phyloP scores from a whole-genome alignment of 768 basidiomycete genomes.

The Piloderma croceum region DNA sequence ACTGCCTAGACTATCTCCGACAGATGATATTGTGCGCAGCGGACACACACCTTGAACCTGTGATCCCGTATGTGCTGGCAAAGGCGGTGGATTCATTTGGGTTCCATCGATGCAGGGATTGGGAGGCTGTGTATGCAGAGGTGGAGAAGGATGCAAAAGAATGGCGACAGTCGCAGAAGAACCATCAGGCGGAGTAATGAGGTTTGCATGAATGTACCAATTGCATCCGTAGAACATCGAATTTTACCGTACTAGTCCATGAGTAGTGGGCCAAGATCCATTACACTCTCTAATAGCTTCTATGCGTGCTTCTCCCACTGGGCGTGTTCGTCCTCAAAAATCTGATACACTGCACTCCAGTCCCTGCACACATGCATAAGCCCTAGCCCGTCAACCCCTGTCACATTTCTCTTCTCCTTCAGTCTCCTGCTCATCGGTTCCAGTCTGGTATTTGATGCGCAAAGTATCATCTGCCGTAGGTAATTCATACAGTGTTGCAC shows the following conservation, averaged over 20 bases:
- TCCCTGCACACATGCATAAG: constrained; percentile 14
- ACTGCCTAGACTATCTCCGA: constrained; percentile 36
- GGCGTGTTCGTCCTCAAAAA: constrained; percentile 9
- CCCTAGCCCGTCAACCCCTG: constrained; percentile 6
- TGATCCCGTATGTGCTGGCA: constrained; percentile 28
- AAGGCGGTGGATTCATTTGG: constrained; percentile 25
- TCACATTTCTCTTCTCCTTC: too few relatives aligned
- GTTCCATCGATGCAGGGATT: constrained; percentile 29
- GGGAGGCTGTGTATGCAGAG: too few relatives aligned
- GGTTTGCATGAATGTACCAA: too few relatives aligned
- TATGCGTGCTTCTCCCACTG: too few relatives aligned
- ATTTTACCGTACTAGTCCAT: too few relatives aligned
- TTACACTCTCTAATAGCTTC: too few relatives aligned
- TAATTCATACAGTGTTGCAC: constrained; percentile 21
- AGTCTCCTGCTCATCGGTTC: too few relatives aligned
- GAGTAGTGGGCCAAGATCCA: too few relatives aligned
- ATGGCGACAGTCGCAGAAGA: too few relatives aligned
- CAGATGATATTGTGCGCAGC: constrained; percentile 33
- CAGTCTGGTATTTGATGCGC: constrained; percentile 15
- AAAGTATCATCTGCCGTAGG: constrained; percentile 19
- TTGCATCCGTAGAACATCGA: too few relatives aligned
- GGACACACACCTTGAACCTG: constrained; percentile 33
- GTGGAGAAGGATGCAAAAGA: too few relatives aligned
- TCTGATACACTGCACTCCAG: constrained; percentile 15
- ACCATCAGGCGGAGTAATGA: too few relatives aligned